These are phyloP conservation scores for Leucocoprinus leucothites DNA, from an alignment of 768 basidiomycete genomes.

Conservation along the genomic window DNA sequence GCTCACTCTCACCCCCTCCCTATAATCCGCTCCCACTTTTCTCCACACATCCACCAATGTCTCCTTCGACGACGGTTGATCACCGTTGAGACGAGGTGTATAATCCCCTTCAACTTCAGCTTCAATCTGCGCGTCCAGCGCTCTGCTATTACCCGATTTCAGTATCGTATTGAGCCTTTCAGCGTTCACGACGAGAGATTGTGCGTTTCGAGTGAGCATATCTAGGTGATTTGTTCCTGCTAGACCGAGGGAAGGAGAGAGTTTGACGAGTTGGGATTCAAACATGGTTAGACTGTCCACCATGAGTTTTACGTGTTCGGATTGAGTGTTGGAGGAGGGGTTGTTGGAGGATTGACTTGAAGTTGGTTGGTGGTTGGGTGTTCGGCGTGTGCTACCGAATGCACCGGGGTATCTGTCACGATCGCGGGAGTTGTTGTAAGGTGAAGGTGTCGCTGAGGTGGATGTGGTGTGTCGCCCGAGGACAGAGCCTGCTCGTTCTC, in stretches of 20 bases:
- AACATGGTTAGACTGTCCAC: conserved; percentile 68
- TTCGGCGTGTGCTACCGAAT: conserved; percentile 21
- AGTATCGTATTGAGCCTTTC: conserved; percentile 65
- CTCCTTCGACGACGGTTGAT: conserved; percentile 20
- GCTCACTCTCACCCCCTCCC: conserved; percentile 67
- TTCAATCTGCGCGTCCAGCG: conserved; percentile 73
- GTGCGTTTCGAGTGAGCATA: conserved; percentile 54
- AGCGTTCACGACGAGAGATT: conserved; percentile 60
- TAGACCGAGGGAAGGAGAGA: conserved; percentile 31
- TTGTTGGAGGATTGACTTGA: background rate
- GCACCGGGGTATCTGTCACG: conserved; percentile 20
- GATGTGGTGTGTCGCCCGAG: conserved; percentile 20
- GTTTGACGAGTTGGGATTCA: conserved; percentile 58
- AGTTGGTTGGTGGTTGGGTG: conserved; percentile 14
- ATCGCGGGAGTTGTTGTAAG: conserved; percentile 21
- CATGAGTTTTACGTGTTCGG: conserved; percentile 71
- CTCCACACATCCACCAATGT: conserved; percentile 61
- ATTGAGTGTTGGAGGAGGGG: conserved; percentile 18
- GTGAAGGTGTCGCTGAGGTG: conserved; percentile 14
- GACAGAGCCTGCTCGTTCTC: conserved; percentile 19
- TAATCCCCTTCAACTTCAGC: conserved; percentile 61
- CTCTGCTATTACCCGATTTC: conserved; percentile 49
- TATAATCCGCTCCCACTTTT: conserved; percentile 64
- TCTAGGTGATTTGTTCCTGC: conserved; percentile 30
- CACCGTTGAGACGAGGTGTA: background rate